These are phyloP conservation scores for Turritis glabra DNA, from an alignment of 345 rosid species.

Conservation along the genomic window DNA sequence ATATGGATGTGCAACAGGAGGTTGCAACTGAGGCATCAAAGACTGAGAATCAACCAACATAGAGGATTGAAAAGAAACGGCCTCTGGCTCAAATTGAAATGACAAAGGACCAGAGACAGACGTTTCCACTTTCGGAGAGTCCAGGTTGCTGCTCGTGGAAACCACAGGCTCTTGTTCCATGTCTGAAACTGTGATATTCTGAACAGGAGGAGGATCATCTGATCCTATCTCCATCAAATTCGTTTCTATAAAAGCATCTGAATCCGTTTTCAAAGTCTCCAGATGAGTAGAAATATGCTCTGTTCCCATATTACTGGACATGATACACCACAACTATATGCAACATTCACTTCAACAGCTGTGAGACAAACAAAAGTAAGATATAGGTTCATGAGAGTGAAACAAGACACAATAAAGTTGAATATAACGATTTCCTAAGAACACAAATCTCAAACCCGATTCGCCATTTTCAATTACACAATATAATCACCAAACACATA, in stretches of 20 bases:
- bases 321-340: slow-evolving; percentile 16
- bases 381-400: not conserved
- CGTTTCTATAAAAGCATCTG: not conserved
- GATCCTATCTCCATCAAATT: slow-evolving; percentile 1
- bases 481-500: not conserved
- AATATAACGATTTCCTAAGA: too few relatives aligned
- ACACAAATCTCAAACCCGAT: not conserved
- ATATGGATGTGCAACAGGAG: slow-evolving; percentile 4
- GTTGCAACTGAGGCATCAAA: slow-evolving; percentile 20
- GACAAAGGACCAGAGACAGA: slow-evolving; percentile 15
- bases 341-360: slow-evolving; percentile 36
- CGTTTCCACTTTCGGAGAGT: not conserved
- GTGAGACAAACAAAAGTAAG: not conserved
- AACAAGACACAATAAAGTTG: not conserved
- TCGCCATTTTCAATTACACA: not conserved
- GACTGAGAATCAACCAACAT: slow-evolving; percentile 14
- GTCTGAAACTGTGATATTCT: slow-evolving; percentile 3
- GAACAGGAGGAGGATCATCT: slow-evolving; percentile 1
- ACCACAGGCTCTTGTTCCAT: slow-evolving; percentile 8
- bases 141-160: not conserved
- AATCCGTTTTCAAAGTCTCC: not conserved
- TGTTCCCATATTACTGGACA: slow-evolving; percentile 21
- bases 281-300: slow-evolving; percentile 12
- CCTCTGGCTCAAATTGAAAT: slow-evolving; percentile 8
- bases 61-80: slow-evolving; percentile 15